These are phyloP conservation scores for Eucalyptus camaldulensis DNA, from an alignment of 345 rosid species.

Conservation along the genomic window DNA sequence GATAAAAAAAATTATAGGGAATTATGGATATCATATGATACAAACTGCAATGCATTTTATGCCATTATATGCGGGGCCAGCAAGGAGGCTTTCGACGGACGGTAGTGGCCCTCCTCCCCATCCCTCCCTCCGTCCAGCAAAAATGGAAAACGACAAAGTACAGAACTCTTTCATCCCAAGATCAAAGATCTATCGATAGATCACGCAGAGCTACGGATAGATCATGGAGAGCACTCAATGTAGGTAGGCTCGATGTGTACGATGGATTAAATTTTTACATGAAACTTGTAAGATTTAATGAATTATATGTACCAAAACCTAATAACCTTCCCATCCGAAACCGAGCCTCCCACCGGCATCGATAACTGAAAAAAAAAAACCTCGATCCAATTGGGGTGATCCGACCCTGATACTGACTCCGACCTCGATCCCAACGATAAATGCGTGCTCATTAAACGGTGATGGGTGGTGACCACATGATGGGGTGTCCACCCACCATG, in stretches of 20 bases:
- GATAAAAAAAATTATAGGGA: not conserved
- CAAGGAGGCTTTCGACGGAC: not conserved
- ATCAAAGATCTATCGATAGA: not conserved
- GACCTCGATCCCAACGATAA: fast-evolving
- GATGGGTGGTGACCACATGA: not conserved
- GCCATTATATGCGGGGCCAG: not conserved
- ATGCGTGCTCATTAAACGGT: not conserved
- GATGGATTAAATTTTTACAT: not conserved
- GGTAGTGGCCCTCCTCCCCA: not conserved
- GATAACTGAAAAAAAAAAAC: not conserved
- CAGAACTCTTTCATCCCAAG: not conserved
- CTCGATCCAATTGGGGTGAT: not conserved
- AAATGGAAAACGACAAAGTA: not conserved
- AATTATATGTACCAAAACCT: not conserved
- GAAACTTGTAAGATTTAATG: not conserved
- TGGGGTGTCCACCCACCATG: not conserved
- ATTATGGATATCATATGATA: not conserved
- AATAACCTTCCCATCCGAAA: not conserved
- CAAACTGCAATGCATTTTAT: not conserved
- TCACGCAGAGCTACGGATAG: fast-evolving
- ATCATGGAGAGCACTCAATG: not conserved
- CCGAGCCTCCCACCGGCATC: fast-evolving
- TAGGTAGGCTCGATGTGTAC: not conserved
- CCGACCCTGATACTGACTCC: fast-evolving
- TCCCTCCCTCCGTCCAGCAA: not conserved